A percentile compares a stretch with the other conserved stretches of the same genome.
phyloP scores from a whole-genome alignment of 192 early-diverging fungal genomes.

The Coemansia sp. region DNA sequence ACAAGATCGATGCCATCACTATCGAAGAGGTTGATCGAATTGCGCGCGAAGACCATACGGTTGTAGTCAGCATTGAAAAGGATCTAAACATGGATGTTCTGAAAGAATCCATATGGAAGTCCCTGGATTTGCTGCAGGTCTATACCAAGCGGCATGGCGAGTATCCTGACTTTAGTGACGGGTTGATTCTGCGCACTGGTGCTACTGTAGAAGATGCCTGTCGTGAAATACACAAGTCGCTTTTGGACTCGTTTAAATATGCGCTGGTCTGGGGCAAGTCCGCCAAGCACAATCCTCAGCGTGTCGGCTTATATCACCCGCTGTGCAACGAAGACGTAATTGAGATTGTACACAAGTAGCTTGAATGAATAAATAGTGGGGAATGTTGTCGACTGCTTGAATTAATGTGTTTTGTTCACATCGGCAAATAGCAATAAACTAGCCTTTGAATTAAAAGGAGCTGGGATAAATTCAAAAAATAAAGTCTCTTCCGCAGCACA shows the following conservation, averaged over 20 bases:
- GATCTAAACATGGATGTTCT: slow-evolving; percentile 92
- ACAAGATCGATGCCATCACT: slow-evolving; percentile 96
- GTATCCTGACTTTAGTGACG: slow-evolving; percentile 89
- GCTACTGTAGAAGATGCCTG: slow-evolving; percentile 84
- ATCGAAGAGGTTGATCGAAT: slow-evolving; percentile 93
- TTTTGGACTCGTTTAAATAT: slow-evolving; percentile 88
- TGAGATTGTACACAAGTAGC: slow-evolving; percentile 67
- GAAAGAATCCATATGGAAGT: slow-evolving; percentile 86
- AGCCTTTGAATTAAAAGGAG: too few relatives aligned
- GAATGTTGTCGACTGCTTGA: too few relatives aligned
- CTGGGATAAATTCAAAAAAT: too few relatives aligned
- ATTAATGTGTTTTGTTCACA: too few relatives aligned
- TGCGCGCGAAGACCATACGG: slow-evolving; percentile 84
- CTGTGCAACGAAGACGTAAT: slow-evolving; percentile 95
- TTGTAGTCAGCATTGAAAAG: slow-evolving; percentile 88
- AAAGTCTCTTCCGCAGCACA: too few relatives aligned
- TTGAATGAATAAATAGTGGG: too few relatives aligned
- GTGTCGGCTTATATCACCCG: slow-evolving; percentile 80
- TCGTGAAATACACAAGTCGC: slow-evolving; percentile 80
- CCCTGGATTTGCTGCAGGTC: slow-evolving; percentile 83
- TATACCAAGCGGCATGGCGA: slow-evolving; percentile 97
- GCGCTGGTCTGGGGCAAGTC: slow-evolving; percentile 96
- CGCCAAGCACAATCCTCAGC: slow-evolving; percentile 96
- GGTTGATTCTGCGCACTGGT: slow-evolving; percentile 82
- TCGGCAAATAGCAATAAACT: too few relatives aligned